Percentiles rank a stretch among this genome's conserved stretches.
Conservation (phyloP, 208 protist species). For the Trypanosoma cruzi region DNA sequence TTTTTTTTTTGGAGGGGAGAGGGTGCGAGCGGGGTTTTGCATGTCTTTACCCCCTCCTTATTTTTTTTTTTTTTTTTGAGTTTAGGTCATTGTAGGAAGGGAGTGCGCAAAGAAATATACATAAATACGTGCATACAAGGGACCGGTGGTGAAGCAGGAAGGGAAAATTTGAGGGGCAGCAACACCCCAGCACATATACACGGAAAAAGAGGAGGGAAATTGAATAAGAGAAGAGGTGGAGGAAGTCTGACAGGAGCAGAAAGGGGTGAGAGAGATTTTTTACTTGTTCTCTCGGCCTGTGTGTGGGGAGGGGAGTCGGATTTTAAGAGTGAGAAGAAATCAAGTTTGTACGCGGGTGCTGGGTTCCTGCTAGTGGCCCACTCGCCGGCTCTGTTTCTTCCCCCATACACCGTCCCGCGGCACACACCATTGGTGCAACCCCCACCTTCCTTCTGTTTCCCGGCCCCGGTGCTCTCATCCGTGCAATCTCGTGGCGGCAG, state of each 20-base stretch:
- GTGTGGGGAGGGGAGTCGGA: neutral
- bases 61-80: constrained; percentile 7
- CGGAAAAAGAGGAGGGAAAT: neutral
- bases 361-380: neutral
- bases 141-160: neutral
- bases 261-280: neutral
- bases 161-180: neutral
- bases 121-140: neutral
- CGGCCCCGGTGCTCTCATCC: neutral
- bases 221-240: neutral
- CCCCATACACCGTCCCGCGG: neutral
- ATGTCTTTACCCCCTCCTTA: no score
- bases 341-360: neutral
- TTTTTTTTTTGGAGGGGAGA: neutral
- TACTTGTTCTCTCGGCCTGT: neutral
- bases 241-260: neutral
- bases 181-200: neutral
- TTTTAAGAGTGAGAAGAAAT: neutral
- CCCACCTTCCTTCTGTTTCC: neutral
- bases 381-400: neutral
- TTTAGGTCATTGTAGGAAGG: neutral
- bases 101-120: neutral
- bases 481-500: neutral
- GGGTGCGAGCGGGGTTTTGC: neutral
- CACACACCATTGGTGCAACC: neutral